Conservation (phyloP, 1,284 basidiomycete species). For the Ganoderma sinense region DNA sequence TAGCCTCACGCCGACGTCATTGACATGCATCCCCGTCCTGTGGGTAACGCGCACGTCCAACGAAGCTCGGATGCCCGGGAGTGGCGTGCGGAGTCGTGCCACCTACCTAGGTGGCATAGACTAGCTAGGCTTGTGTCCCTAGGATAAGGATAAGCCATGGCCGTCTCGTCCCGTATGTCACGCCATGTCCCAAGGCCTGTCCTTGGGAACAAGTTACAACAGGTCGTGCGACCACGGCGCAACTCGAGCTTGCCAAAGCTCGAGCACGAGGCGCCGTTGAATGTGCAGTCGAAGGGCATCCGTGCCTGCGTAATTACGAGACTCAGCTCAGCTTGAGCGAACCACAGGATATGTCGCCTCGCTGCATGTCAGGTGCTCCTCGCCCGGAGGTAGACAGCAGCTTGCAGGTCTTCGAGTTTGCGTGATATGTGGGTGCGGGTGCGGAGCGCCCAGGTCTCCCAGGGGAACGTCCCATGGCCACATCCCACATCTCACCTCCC, state of each 20-base stretch:
- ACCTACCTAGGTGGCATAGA: not conserved
- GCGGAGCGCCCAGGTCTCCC: constrained; percentile 5
- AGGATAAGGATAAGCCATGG: too few relatives aligned
- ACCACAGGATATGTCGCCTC: not conserved
- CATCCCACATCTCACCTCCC: not conserved
- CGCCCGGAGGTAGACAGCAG: not conserved
- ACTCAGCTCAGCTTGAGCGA: not conserved
- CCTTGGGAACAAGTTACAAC: too few relatives aligned
- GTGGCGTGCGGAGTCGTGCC: not conserved
- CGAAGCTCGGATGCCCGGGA: not conserved
- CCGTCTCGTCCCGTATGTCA: too few relatives aligned
- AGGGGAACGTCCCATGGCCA: constrained; percentile 4
- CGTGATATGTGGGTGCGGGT: not conserved
- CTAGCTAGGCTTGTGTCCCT: not conserved
- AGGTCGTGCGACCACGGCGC: not conserved
- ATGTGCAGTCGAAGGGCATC: not conserved
- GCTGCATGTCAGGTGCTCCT: not conserved
- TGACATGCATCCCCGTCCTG: not conserved
- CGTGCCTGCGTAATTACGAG: not conserved
- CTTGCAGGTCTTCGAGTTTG: not conserved
- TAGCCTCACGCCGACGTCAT: not conserved
- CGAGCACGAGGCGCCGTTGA: not conserved
- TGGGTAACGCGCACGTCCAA: not conserved
- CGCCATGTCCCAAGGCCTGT: too few relatives aligned
- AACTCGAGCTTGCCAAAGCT: too few relatives aligned